phyloP scores from a whole-genome alignment of 2,329 filamentous ascomycete genomes.

The Neofusicoccum sp. region DNA sequence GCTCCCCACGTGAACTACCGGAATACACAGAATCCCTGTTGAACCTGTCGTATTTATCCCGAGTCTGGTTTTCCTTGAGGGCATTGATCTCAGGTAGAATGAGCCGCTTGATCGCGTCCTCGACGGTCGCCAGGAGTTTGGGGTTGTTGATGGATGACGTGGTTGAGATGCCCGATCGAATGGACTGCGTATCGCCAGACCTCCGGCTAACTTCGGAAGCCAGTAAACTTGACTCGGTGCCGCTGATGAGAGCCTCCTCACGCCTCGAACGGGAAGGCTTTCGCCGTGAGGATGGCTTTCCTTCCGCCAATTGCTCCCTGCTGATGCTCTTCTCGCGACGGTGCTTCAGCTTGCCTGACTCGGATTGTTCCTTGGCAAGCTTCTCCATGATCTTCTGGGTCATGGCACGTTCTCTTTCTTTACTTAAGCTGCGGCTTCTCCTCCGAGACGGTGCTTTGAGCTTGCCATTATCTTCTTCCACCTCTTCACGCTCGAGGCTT shows the following conservation, averaged over 20 bases:
- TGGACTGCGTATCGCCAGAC: constrained; percentile 58
- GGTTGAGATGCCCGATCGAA: constrained; percentile 53
- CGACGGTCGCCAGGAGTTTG: constrained; percentile 83
- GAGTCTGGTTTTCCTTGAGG: constrained; percentile 79
- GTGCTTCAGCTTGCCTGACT: constrained; percentile 21
- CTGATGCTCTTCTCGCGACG: constrained; percentile 24
- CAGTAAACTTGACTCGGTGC: constrained; percentile 61
- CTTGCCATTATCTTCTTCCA: constrained; percentile 34
- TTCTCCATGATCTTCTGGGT: constrained; percentile 69
- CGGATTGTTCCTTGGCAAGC: constrained; percentile 43
- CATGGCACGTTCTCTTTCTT: constrained; percentile 60
- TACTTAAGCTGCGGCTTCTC: constrained; percentile 62
- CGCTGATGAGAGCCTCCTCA: constrained; percentile 33
- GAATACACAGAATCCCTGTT: constrained; percentile 59
- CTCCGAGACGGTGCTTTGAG: constrained; percentile 59
- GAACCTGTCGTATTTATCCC: constrained; percentile 66
- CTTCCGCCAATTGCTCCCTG: constrained; percentile 35
- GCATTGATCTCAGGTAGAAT: constrained; percentile 90
- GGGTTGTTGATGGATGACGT: constrained; percentile 85
- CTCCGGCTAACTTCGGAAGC: constrained; percentile 56
- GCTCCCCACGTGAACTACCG: constrained; percentile 47
- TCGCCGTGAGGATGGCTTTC: constrained; percentile 27
- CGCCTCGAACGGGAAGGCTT: constrained; percentile 16
- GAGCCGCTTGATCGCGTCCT: constrained; percentile 85
- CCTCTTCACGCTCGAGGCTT: constrained; percentile 46